A percentile compares a stretch with the other conserved stretches of the same genome.
phyloP scores from a whole-genome alignment of 2,329 filamentous ascomycete genomes.

The Teratosphaeria destructans region DNA sequence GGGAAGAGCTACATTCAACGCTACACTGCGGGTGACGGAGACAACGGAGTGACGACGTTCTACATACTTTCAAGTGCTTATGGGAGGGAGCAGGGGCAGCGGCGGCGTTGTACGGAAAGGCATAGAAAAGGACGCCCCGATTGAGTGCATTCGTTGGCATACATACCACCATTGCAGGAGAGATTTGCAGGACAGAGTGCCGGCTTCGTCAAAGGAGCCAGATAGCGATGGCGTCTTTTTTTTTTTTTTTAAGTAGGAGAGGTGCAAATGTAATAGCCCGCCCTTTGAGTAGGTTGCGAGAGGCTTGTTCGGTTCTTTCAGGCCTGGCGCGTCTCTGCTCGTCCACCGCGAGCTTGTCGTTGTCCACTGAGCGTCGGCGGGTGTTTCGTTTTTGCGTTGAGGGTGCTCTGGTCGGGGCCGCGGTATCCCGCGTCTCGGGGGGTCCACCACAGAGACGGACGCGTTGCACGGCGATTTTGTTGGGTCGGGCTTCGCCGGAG shows the following conservation, averaged over 20 bases:
- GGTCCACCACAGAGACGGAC: too few species aligned
- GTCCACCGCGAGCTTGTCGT: not conserved
- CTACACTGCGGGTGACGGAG: not conserved
- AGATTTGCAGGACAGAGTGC: not conserved
- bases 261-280: conserved; percentile 2
- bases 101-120: not conserved
- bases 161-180: not conserved
- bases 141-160: not conserved
- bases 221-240: not conserved
- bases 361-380: too few species aligned
- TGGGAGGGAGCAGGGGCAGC: not conserved
- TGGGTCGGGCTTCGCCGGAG: too few species aligned
- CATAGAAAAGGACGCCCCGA: not conserved
- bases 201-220: not conserved
- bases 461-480: too few species aligned
- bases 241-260: not conserved
- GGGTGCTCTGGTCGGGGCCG: too few species aligned
- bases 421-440: too few species aligned
- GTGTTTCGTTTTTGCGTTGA: too few species aligned
- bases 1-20: not conserved
- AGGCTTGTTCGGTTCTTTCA: conserved; percentile 2
- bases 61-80: not conserved
- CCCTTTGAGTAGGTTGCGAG: conserved; percentile 8
- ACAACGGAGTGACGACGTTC: not conserved
- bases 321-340: not conserved